Conservation (phyloP, 768 basidiomycete genomes). For the Ramaria rubella region DNA sequence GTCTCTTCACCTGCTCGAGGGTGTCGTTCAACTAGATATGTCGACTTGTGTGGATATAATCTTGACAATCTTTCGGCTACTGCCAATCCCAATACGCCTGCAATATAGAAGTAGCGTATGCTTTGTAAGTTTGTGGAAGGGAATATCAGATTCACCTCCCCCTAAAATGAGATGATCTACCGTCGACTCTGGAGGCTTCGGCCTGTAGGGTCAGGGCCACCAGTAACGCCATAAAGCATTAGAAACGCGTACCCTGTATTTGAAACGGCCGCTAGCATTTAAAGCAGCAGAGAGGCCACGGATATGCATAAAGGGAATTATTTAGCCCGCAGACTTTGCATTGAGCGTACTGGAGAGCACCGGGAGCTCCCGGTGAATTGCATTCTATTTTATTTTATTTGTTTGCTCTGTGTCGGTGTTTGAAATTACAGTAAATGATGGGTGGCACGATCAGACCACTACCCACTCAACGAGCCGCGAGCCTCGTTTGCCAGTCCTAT, state of each 20-base stretch:
- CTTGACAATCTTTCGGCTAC: conserved; percentile 69
- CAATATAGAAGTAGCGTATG: not conserved
- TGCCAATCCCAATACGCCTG: conserved; percentile 81
- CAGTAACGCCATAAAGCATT: too few relatives aligned
- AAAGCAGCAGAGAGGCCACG: conserved; percentile 53
- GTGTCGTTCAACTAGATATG: conserved; percentile 78
- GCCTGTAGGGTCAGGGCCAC: too few relatives aligned
- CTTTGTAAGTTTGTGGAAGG: not conserved
- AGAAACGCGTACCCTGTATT: conserved; percentile 47
- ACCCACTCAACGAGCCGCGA: not conserved
- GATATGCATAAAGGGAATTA: conserved; percentile 23
- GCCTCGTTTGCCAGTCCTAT: not conserved
- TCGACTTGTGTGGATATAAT: conserved; percentile 59
- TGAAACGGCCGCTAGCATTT: conserved; percentile 52
- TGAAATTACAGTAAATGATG: too few relatives aligned
- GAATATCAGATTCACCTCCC: conserved; percentile 46
- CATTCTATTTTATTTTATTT: too few relatives aligned
- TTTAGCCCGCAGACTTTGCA: too few relatives aligned
- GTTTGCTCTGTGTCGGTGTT: too few relatives aligned
- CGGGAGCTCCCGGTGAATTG: not conserved
- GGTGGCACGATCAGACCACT: not conserved
- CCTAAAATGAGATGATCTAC: conserved; percentile 88
- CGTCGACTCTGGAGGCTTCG: conserved; percentile 58
- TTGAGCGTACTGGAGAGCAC: too few relatives aligned
- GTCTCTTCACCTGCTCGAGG: conserved; percentile 74